Percentiles rank a stretch among this genome's conserved stretches.
phyloP scores from a whole-genome alignment of 2,329 filamentous ascomycete species.

The Pseudogymnoascus sp. region DNA sequence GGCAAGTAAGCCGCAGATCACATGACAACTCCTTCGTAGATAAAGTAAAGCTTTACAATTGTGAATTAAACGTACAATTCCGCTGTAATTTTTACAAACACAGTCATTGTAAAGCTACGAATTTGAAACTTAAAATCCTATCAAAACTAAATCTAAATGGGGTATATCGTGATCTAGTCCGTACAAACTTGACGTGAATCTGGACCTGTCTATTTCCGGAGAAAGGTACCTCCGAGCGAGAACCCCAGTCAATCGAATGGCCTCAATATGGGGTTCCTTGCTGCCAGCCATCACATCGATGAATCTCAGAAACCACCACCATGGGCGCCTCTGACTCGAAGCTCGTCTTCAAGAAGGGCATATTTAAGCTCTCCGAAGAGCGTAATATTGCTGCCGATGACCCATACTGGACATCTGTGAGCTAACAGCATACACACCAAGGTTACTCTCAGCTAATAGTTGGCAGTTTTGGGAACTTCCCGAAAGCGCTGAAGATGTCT shows the following conservation, averaged over 20 bases:
- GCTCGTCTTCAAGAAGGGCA: slow-evolving; percentile 96
- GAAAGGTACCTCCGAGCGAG: slow-evolving; percentile 5
- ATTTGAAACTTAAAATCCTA: neutral
- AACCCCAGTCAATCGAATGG: slow-evolving; percentile 3
- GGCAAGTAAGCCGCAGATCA: neutral
- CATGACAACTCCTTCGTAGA: neutral
- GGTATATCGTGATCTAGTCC: neutral
- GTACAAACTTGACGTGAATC: neutral
- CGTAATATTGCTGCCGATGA: slow-evolving; percentile 79
- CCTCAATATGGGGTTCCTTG: slow-evolving; percentile 2
- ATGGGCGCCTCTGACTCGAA: slow-evolving; percentile 99
- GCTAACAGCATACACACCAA: slow-evolving; percentile 27
- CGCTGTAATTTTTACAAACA: neutral
- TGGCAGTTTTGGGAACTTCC: slow-evolving; percentile 91
- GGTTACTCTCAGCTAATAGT: slow-evolving; percentile 1
- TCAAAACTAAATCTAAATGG: neutral
- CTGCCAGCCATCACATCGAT: neutral
- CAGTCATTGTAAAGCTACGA: neutral
- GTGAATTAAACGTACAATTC: neutral
- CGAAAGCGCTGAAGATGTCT: slow-evolving; percentile 91
- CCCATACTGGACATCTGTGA: slow-evolving; percentile 83
- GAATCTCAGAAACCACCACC: slow-evolving; percentile 11
- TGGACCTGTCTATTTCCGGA: slow-evolving; percentile 1
- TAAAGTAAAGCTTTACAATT: neutral
- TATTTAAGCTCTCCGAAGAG: slow-evolving; percentile 92